A percentile compares a stretch with the other conserved stretches of the same genome.
phyloP scores from a whole-genome alignment of 768 basidiomycete genomes.

The Leccinum olivaceopallidum region DNA sequence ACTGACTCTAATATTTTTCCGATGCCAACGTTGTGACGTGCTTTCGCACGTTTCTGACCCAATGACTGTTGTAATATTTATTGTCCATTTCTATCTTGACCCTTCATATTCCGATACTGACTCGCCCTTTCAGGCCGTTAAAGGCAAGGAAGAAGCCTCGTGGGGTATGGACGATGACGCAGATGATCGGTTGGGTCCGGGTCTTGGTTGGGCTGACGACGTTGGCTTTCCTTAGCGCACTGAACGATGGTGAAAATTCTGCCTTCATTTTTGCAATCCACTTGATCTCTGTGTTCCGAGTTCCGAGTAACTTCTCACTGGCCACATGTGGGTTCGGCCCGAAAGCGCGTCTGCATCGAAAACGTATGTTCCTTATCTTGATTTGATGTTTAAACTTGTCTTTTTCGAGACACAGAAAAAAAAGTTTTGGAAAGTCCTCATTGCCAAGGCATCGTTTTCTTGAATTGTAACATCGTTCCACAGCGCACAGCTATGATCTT shows the following conservation, averaged over 20 bases:
- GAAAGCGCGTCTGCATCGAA: neutral
- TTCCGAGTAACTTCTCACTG: neutral
- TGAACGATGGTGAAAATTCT: neutral
- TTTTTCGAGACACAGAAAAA: neutral
- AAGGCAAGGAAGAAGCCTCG: conserved; percentile 28
- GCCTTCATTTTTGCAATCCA: neutral
- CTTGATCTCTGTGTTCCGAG: neutral
- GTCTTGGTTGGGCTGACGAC: conserved; percentile 30
- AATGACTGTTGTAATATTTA: neutral
- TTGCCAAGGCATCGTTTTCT: neutral
- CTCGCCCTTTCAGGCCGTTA: conserved; percentile 25
- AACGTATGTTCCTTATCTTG: neutral
- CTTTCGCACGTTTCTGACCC: neutral
- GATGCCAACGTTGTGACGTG: neutral
- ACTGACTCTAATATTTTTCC: neutral
- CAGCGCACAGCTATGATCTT: neutral
- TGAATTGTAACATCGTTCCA: neutral
- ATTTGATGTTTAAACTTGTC: neutral
- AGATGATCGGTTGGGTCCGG: conserved; percentile 23
- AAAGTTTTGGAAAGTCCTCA: neutral
- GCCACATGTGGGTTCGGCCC: neutral
- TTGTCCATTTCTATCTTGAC: neutral
- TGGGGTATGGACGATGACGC: conserved; percentile 34
- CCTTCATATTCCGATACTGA: neutral
- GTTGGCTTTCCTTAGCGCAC: conserved; percentile 19